Evolutionary conservation across 768 basidiomycete species (phyloP), one percentile per base, ranked within the genome.

Genomic region (Wakefieldia striispora): DNA sequence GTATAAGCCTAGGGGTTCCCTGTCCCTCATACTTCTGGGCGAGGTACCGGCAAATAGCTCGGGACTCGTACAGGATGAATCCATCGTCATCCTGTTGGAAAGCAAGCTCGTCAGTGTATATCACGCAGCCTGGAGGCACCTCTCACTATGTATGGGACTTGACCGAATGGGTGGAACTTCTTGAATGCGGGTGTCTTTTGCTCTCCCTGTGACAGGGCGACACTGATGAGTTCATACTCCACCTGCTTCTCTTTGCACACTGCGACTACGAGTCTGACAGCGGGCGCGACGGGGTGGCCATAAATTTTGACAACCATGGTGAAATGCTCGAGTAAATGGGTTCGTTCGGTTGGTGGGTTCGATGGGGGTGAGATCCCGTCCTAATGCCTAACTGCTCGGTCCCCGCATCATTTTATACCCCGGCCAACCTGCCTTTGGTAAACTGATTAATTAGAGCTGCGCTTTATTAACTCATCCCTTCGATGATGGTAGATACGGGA

Each of bases 261-360:
- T 39, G 58, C 42, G 8, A 68, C 72, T n/a, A 76, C 75, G 16
- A 73, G 66, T 31, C 65, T 65, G 35, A 71, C 72, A 61, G 67
- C 70, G 16, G 72, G 70, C 8, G 74, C 74, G 27, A 54, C 13
- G 0, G 65, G 42, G n/a, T 50, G 56, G 11, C 75, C 76, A 45
- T 75, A 70, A 13, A 80, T 70, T 54, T 74, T 76, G 52, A 79
- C 56, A 24, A 72, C 70, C 77, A 78, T 79, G 36, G 39, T 20
- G 14, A 31, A 24, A 8, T 26, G 26, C 3, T n/a, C n/a, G n/a
- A 35, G 46, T 21, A 42, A 35, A 20, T 4, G 1, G 12, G 17
- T 27, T 29, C 10, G 38, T 43, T 43, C 11, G n/a, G 26, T 36
- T 1, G 40, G 27, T 13, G 47, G 21, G 34, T n/a, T 35, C 1